Percentiles rank a stretch among this genome's conserved stretches.
phyloP scores from a whole-genome alignment of 148 eudicot species.

The Beta vulgaris region DNA sequence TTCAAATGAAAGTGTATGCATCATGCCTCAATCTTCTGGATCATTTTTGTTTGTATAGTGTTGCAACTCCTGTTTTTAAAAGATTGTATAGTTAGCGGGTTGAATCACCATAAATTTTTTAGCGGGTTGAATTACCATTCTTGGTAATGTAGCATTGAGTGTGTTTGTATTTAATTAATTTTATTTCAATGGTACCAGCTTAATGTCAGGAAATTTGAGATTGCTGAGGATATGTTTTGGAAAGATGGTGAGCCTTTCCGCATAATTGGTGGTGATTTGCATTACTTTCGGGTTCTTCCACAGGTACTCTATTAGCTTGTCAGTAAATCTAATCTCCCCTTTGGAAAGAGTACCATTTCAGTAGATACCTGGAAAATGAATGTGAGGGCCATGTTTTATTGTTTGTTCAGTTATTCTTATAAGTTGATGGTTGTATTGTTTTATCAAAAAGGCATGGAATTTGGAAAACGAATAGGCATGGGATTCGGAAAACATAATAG shows the following conservation, averaged over 20 bases:
- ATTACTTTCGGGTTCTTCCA: conserved; percentile 83
- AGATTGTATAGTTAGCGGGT: neutral
- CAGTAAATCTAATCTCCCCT: neutral
- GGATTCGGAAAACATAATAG: neutral
- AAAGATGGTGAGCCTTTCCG: conserved; percentile 82
- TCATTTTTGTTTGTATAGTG: too few species aligned
- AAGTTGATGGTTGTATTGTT: neutral
- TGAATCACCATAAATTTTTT: too few species aligned
- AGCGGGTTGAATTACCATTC: neutral
- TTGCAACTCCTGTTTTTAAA: neutral
- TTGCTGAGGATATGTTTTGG: conserved; percentile 87
- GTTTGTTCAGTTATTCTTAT: neutral
- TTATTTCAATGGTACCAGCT: conserved; percentile 34
- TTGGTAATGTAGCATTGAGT: neutral
- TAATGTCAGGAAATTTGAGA: conserved; percentile 53
- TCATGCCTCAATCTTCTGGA: too few species aligned
- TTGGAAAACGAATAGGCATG: neutral
- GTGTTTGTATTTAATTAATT: conserved; percentile 1
- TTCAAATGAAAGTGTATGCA: neutral
- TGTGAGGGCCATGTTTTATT: neutral
- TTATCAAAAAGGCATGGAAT: neutral
- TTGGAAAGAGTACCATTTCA: neutral
- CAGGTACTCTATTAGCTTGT: conserved; percentile 41
- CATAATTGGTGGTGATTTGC: conserved; percentile 91
- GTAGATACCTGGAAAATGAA: neutral